Base-by-base conservation (phyloP, 2,329 filamentous ascomycete genomes). In the Pseudogymnoascus sp. region DNA sequence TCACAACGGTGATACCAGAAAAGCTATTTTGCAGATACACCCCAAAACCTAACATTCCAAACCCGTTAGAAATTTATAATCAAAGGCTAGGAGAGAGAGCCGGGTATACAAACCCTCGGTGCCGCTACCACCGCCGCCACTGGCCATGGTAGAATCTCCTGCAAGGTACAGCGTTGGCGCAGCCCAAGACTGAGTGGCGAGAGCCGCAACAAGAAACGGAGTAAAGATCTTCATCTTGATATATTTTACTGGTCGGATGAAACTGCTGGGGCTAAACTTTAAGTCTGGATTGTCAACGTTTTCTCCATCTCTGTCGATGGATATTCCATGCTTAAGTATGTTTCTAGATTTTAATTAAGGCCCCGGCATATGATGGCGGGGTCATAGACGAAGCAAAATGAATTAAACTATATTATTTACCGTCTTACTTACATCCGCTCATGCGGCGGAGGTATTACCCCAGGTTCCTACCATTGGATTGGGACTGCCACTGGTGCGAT, bases 71-170 rank as follows among this genome's bases (percentile, higher is more conserved):
- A 6, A 17, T 25, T 65, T 51, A 67, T 59, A 36, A 48, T 41
- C 27, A n/a, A n/a, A 31, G 27, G 51, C 27, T 58, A 15, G n/a
- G 51, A 35, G 27, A 21, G n/a, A 10, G 31, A 13, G 9, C 31
- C n/a, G 51, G 9, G 12, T 5, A 44, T n/a, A 38, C 68, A 63
- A 70, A 75, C 77, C 77, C 66, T 77, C 67, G 13, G 73, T 77
- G 6, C 75, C 75, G 13, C 74, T 72, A 5, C 75, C 78, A 31
- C 77, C 77, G 4, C 78, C 79, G 9, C 71, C 75, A 41, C 70
- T 72, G 2, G 82, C 82, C 82, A 85, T 87, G 0, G 84, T 87
- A 13, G 81, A 84, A 69, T 87, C 84, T 35, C 84, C 84, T 7
- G 81, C 81, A 38, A 86, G 74, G 66, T 83, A 84, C 17, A 84